Percentiles rank a stretch among this genome's conserved stretches.
Conservation (phyloP, 176 grass and related monocot species). For the Rhynchospora tenuis region DNA sequence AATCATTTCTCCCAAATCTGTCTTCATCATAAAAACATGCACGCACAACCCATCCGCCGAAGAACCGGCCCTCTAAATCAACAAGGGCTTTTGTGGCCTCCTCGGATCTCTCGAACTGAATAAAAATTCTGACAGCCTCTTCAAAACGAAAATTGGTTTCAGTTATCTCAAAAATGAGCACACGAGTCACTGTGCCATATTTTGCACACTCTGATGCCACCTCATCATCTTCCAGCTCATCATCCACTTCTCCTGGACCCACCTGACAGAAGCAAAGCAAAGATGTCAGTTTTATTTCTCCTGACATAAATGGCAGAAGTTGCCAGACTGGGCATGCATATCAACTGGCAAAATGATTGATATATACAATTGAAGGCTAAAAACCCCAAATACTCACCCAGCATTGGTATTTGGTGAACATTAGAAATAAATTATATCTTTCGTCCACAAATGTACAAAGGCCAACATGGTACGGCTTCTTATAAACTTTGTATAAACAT, state of each 20-base stretch:
- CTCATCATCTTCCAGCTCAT: slow-evolving; percentile 80
- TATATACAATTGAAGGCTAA: no score
- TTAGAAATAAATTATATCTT: no score
- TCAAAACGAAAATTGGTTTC: slow-evolving; percentile 46
- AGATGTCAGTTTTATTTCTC: no score
- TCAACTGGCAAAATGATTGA: no score
- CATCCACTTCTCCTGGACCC: slow-evolving; percentile 74
- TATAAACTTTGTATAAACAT: no score
- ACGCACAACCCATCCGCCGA: no score
- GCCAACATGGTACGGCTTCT: no score
- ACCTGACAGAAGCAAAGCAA: slow-evolving; percentile 33
- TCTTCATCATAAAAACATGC: slow-evolving; percentile 64
- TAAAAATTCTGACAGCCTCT: slow-evolving; percentile 81
- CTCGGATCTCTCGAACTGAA: slow-evolving; percentile 62
- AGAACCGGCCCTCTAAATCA: slow-evolving; percentile 59
- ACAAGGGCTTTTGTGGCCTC: slow-evolving; percentile 59
- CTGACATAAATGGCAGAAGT: no score
- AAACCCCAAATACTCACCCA: no score
- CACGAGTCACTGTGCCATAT: slow-evolving; percentile 49
- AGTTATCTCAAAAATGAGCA: slow-evolving; percentile 86
- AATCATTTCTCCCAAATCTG: slow-evolving; percentile 56
- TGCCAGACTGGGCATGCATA: no score
- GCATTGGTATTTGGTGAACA: no score
- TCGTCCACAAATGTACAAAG: no score
- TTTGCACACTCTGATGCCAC: slow-evolving; percentile 63